Percentiles rank a stretch among this genome's conserved stretches.
Evolutionary conservation across 2,329 filamentous ascomycete species (phyloP).

Genomic region (Penicillium janthinellum): DNA sequence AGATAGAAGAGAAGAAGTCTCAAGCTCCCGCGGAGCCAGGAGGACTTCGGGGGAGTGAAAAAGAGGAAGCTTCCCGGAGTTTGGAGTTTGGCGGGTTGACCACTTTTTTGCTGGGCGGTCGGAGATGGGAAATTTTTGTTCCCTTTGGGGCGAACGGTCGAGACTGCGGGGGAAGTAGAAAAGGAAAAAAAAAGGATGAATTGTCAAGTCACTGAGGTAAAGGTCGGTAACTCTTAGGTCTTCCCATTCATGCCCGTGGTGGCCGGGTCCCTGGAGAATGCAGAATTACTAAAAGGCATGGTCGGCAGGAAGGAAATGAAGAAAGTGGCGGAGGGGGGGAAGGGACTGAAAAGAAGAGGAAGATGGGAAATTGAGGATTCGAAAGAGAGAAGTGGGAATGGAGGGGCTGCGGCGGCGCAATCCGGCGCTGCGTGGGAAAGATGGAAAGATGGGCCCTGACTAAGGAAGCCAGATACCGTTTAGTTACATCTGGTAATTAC

Average conservation of each 20-base stretch:
- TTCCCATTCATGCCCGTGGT: slow-evolving; percentile 49
- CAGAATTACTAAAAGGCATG: slow-evolving; percentile 41
- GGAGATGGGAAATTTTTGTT: slow-evolving; percentile 34
- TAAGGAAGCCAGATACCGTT: slow-evolving; percentile 12
- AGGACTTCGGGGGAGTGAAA: slow-evolving; percentile 9
- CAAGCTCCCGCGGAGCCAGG: slow-evolving; percentile 29
- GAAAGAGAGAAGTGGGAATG: slow-evolving; percentile 20
- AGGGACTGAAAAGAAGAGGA: slow-evolving; percentile 15
- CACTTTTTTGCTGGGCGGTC: slow-evolving; percentile 30
- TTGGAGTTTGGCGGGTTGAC: slow-evolving; percentile 6
- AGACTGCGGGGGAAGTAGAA: slow-evolving; percentile 15
- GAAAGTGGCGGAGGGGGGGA: slow-evolving; percentile 20
- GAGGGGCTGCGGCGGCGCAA: slow-evolving; percentile 34
- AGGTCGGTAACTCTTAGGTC: slow-evolving; percentile 32
- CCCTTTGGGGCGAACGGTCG: slow-evolving; percentile 13
- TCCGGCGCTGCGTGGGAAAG: slow-evolving; percentile 23
- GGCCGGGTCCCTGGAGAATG: slow-evolving; percentile 44
- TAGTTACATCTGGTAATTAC: neutral
- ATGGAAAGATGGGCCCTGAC: slow-evolving; percentile 9
- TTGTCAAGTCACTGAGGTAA: neutral
- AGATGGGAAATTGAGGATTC: slow-evolving; percentile 9
- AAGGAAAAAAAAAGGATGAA: neutral
- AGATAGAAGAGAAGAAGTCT: slow-evolving; percentile 1
- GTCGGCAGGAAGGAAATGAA: slow-evolving; percentile 27
- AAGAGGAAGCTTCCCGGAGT: slow-evolving; percentile 15